Evolutionary conservation across 2,329 filamentous ascomycete species (phyloP).

Genomic region (Diaporthe ilicicola): DNA sequence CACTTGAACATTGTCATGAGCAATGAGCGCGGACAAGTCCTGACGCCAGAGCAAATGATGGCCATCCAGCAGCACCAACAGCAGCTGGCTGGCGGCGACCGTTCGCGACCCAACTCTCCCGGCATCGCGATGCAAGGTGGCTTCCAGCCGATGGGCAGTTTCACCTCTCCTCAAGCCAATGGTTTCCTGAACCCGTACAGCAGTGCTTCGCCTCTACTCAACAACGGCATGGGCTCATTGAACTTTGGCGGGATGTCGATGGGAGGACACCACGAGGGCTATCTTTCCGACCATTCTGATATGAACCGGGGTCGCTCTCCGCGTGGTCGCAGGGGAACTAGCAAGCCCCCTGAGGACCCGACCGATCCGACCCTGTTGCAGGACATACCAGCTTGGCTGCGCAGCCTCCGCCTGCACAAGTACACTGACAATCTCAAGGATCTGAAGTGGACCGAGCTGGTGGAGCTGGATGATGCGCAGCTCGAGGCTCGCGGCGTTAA

Average conservation of each 20-base stretch:
- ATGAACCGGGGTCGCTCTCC: conserved; percentile 91
- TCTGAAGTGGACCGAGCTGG: conserved; percentile 92
- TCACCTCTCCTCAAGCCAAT: conserved; percentile 91
- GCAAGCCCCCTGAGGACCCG: conserved; percentile 96
- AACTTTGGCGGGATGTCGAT: conserved; percentile 77
- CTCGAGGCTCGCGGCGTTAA: conserved; percentile 94
- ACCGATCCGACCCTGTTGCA: conserved; percentile 90
- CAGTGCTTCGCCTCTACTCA: conserved; percentile 72
- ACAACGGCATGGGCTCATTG: conserved; percentile 74
- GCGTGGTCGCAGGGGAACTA: conserved; percentile 89
- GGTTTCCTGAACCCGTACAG: conserved; percentile 93
- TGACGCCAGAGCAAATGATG: conserved; percentile 86
- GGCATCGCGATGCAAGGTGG: conserved; percentile 68
- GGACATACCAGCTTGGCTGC: conserved; percentile 95
- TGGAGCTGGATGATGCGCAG: conserved; percentile 92
- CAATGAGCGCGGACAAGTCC: conserved; percentile 88
- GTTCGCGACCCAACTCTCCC: conserved; percentile 90
- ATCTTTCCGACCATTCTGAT: conserved; percentile 93
- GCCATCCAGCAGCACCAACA: conserved; percentile 72
- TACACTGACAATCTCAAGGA: conserved; percentile 99
- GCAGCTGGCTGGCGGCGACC: conserved; percentile 68
- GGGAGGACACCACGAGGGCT: conserved; percentile 78
- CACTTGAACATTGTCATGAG: conserved; percentile 84
- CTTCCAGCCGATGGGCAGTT: conserved; percentile 73
- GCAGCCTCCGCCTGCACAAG: conserved; percentile 94